A percentile compares a stretch with the other conserved stretches of the same genome.
Conservation (phyloP, 768 basidiomycete species). For the Boletellus ananiceps region DNA sequence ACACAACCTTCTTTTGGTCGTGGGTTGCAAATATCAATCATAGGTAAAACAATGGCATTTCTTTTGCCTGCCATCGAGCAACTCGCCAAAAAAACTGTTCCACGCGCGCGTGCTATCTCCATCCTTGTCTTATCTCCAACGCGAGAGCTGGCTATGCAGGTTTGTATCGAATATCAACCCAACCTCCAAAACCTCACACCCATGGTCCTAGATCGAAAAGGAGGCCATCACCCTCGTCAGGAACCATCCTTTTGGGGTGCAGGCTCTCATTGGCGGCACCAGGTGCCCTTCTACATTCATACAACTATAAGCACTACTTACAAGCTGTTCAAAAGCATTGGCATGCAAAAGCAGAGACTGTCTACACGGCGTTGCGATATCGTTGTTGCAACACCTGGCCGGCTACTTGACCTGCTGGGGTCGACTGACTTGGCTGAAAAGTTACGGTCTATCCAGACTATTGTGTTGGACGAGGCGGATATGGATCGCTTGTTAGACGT, state of each 20-base stretch:
- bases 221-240: conserved; percentile 48
- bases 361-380: conserved; percentile 40
- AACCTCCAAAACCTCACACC: background rate
- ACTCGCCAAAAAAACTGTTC: conserved; percentile 43
- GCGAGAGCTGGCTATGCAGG: conserved; percentile 70
- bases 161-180: conserved; percentile 30
- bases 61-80: conserved; percentile 71
- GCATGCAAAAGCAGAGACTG: conserved; percentile 26
- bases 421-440: conserved; percentile 36
- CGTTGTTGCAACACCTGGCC: conserved; percentile 71
- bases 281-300: conserved; percentile 29
- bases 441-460: conserved; percentile 36
- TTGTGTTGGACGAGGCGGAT: conserved; percentile 75
- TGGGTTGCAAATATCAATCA: background rate
- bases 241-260: conserved; percentile 40
- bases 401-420: conserved; percentile 66
- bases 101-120: conserved; percentile 35
- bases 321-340: conserved; percentile 14
- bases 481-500: conserved; percentile 69
- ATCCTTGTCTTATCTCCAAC: conserved; percentile 70
- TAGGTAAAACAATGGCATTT: conserved; percentile 71
- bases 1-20: background rate
- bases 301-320: background rate
- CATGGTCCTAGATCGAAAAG: conserved; percentile 50
- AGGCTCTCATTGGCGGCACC: conserved; percentile 53